Evolutionary conservation across 2,329 filamentous ascomycete genomes (phyloP).

Genomic region (Septoria petroselini): DNA sequence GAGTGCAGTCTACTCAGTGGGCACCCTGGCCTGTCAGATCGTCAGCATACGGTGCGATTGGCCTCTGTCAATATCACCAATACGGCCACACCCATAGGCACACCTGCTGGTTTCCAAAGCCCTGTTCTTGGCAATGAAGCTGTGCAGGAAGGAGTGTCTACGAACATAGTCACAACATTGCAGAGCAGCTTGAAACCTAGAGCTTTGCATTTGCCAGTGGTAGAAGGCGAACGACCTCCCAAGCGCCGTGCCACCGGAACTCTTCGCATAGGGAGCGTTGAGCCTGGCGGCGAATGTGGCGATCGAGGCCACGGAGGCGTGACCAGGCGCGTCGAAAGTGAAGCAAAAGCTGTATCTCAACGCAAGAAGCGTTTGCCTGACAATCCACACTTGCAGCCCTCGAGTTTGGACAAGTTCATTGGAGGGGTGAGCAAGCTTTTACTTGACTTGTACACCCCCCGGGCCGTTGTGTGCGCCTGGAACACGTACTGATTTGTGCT

Average conservation of each 20-base stretch:
- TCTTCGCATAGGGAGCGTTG: constrained; percentile 29
- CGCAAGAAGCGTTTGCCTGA: constrained; percentile 34
- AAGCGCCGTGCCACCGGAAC: constrained; percentile 37
- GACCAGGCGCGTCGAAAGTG: constrained; percentile 26
- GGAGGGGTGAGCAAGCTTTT: constrained; percentile 36
- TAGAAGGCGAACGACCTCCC: constrained; percentile 42
- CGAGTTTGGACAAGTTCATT: constrained; percentile 50
- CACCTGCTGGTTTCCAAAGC: constrained; percentile 6
- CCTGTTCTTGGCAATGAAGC: constrained; percentile 7
- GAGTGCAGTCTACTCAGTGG: constrained; percentile 24
- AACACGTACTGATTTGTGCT: no score
- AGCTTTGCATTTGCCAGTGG: not conserved
- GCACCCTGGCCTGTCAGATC: constrained; percentile 12
- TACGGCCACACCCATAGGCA: constrained; percentile 11
- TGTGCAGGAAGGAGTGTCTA: not conserved
- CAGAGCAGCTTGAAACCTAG: constrained; percentile 15
- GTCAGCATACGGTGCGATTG: constrained; percentile 17
- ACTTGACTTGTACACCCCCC: no score
- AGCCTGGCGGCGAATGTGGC: constrained; percentile 13
- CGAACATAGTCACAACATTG: not conserved
- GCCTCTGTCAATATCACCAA: constrained; percentile 24
- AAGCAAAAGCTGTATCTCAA: constrained; percentile 28
- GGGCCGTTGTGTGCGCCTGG: no score
- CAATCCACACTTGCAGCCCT: constrained; percentile 47
- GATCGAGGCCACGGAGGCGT: constrained; percentile 9